Base-by-base conservation (phyloP, 176 grass and related monocot species). In the Aegilops tauschii region DNA sequence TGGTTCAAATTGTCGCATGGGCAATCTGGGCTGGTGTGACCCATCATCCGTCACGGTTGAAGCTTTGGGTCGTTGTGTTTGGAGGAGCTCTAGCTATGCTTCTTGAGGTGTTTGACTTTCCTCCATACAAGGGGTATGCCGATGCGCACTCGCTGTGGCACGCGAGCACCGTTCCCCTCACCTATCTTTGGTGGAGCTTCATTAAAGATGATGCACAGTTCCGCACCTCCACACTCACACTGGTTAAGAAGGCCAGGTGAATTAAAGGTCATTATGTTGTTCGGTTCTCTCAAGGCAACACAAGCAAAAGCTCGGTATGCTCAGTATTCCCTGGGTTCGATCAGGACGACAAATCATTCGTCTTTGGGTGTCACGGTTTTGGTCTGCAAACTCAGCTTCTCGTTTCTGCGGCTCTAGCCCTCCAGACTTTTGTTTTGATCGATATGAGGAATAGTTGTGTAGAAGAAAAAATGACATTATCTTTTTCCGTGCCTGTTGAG, bases 81-180 rank as follows among this genome's bases (percentile, higher is more conserved):
- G 93, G 90, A 45, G 86, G 93, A 52, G 93, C 86, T 21, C 80
- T 94, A 70, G 93, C 96, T 73, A 88, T 95, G 88, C 92, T 95
- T 69, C 84, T 95, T 62, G 93, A 98, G 83, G 66, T 98, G 13
- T 92, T 92, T 1, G 92, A 98, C 75, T 94, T 98, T 34, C 92
- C 93, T 84, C 96, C 92, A 0, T 98, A 92, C 27, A 80, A 92
- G 80, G 92, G 96, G n/a, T 98, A 92, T 54, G 91, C 81, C 4
- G 96, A 98, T 82, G 93, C 93, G 12, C 93, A 98, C 87, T 92
- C 79, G 35, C 12, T 86, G 9, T 90, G 84, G 84, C 88, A 86
- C 52, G 84, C 65, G 9, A 90, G 79, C 84, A 90, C 73, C 31
- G 72, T 90, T 86, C 84, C 84, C 65, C 89, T 87, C 25, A 61